Base-by-base conservation (phyloP, 768 basidiomycete species). In the Multifurca ochricompacta region DNA sequence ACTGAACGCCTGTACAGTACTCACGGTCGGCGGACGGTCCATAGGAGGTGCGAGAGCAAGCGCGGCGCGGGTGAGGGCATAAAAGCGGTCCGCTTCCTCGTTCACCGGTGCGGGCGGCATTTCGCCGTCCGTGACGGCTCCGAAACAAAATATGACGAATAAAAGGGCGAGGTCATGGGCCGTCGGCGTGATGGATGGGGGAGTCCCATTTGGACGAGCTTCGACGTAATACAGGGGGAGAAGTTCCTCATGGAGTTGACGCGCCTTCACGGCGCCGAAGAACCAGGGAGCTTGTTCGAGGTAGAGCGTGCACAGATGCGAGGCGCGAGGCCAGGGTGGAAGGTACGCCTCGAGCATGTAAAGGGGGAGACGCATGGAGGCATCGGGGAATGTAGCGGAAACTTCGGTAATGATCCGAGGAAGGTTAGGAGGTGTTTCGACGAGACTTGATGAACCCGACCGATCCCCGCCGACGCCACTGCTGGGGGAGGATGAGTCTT, bases 241-340 rank as follows among this genome's bases (percentile, higher is more conserved):
- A 16, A 80, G 67, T 55, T 85, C 82, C 52, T 84, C 79, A n/a
- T 78, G 66, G 8, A 85, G 67, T 57, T 89, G 85, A 14, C 70
- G 71, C 40, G 74, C 71, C 3, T 81, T 81, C 34, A 88, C 78
- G 2, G 85, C 81, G 19, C 85, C 82, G 54, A 85, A 87, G 64
- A 87, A 86, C 87, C 87, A 89, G 0, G 83, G 82, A 3, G 85
- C 83, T 62, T 85, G 81, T n/a, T 82, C 81, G 36, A 87, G 75
- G 66, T 88, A 89, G 11, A 85, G 72, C n/a, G 80, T 76, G 60
- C 75, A 77, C 31, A 89, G 73, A 30, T 78, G 74, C 41, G 67
- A 70, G 0, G 82, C 80, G 34, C 83, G 81, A 7, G 68, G 64
- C 74, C 79, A 83, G 0, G 77, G 66, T 0, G 87, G 87, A 1